Percentiles rank a stretch among this genome's conserved stretches.
Evolutionary conservation across 192 early-diverging fungal species (phyloP).

Genomic region (Gryganskiella cystojenkinii): DNA sequence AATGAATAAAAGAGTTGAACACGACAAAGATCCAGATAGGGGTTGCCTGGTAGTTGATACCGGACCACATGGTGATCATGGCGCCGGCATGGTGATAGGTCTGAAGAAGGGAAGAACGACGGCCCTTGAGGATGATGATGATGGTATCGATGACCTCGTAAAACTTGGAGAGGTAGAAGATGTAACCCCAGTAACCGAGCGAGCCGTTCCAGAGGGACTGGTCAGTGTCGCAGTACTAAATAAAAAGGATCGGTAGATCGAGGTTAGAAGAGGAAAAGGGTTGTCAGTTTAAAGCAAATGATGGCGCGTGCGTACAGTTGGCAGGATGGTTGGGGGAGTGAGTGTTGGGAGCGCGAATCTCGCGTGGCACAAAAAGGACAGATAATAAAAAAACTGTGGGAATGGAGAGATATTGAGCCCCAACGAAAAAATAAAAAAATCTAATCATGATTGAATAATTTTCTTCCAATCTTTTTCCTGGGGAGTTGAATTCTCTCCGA

Average conservation of each 20-base stretch:
- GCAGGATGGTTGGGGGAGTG: neutral
- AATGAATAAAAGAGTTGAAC: conserved; percentile 90
- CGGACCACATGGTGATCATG: conserved; percentile 84
- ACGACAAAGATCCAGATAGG: conserved; percentile 87
- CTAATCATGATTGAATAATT: too few relatives aligned
- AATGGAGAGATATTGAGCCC: too few relatives aligned
- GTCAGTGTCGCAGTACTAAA: conserved; percentile 73
- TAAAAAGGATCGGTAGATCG: neutral
- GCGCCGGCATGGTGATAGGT: conserved; percentile 90
- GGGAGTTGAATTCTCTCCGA: too few relatives aligned
- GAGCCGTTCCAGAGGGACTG: conserved; percentile 73
- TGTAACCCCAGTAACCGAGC: conserved; percentile 84
- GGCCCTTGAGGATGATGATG: conserved; percentile 85
- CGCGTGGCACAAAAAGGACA: too few relatives aligned
- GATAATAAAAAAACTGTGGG: too few relatives aligned
- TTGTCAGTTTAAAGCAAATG: neutral
- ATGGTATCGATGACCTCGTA: conserved; percentile 92
- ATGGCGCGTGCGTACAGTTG: too few relatives aligned
- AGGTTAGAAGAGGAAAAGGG: neutral
- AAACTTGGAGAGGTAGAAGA: conserved; percentile 85
- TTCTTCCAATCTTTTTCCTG: too few relatives aligned
- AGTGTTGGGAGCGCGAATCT: neutral
- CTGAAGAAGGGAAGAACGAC: conserved; percentile 80
- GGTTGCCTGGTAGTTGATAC: conserved; percentile 74
- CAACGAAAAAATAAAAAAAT: too few relatives aligned